These are phyloP conservation scores for Annulohypoxylon maeteangense DNA, from an alignment of 495 filamentous ascomycete genomes.

Conservation along the genomic window DNA sequence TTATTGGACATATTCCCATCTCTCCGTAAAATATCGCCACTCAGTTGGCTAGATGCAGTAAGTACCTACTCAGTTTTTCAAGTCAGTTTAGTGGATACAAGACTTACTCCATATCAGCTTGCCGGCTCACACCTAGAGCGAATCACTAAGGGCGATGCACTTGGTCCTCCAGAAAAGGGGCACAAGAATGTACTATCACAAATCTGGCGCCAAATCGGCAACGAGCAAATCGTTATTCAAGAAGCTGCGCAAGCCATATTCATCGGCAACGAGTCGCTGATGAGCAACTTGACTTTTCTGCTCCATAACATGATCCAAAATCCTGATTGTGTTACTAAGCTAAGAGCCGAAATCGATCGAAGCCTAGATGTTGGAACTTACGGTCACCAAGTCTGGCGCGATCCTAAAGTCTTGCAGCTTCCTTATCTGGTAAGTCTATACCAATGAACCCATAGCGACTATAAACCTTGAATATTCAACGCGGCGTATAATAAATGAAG, in stretches of 20 bases:
- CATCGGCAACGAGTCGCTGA: neutral
- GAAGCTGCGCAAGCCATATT: conserved; percentile 1
- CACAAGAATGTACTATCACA: neutral
- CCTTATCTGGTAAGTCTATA: conserved; percentile 3
- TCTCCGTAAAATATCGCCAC: neutral
- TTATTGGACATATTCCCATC: neutral
- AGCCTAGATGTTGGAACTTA: conserved; percentile 2
- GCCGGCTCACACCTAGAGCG: neutral
- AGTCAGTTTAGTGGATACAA: neutral
- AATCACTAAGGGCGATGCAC: neutral
- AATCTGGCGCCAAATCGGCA: neutral
- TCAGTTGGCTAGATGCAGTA: neutral
- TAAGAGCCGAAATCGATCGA: neutral
- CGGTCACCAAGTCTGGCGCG: conserved; percentile 1
- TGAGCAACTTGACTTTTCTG: neutral
- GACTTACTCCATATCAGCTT: neutral
- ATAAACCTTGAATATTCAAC: neutral
- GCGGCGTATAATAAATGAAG: too few species aligned
- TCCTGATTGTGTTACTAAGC: neutral
- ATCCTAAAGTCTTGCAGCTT: neutral
- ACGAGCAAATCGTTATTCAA: neutral
- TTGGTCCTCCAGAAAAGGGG: neutral
- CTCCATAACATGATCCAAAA: neutral
- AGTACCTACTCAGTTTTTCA: neutral
- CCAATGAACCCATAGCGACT: neutral